A percentile compares a stretch with the other conserved stretches of the same genome.
Evolutionary conservation across 2,329 filamentous ascomycete species (phyloP).

Genomic region (Arthroderma sp.): DNA sequence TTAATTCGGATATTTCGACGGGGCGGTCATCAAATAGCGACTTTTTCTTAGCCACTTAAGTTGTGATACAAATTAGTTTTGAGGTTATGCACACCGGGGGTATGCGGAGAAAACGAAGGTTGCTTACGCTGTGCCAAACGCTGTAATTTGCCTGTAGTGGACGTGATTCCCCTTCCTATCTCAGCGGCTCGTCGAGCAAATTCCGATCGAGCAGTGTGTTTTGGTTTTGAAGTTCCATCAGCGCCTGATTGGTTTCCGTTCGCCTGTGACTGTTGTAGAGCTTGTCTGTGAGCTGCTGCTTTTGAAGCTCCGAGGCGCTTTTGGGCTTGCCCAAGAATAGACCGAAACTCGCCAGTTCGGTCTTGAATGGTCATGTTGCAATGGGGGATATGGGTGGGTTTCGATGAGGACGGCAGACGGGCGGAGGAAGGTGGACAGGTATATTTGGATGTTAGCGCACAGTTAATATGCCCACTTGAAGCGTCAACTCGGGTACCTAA

Average conservation of each 20-base stretch:
- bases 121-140: slow-evolving; percentile 67
- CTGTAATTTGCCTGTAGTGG: slow-evolving; percentile 89
- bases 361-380: slow-evolving; percentile 60
- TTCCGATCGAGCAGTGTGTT: slow-evolving; percentile 55
- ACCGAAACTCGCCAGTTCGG: slow-evolving; percentile 87
- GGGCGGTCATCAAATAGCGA: slow-evolving; percentile 95
- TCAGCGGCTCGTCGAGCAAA: slow-evolving; percentile 86
- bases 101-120: too few relatives aligned
- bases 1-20: slow-evolving; percentile 92
- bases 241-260: slow-evolving; percentile 47
- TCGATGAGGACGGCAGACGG: too few relatives aligned
- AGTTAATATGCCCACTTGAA: too few relatives aligned
- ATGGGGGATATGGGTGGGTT: too few relatives aligned
- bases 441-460: too few relatives aligned
- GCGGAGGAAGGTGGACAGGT: too few relatives aligned
- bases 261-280: slow-evolving; percentile 53
- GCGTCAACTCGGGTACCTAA: too few relatives aligned
- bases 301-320: slow-evolving; percentile 65
- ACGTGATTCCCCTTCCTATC: slow-evolving; percentile 81
- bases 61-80: slow-evolving; percentile 2
- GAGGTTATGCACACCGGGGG: neutral
- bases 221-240: slow-evolving; percentile 37
- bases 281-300: slow-evolving; percentile 64
- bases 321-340: slow-evolving; percentile 76
- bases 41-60: slow-evolving; percentile 75